Evolutionary conservation across 371 early-diverging fungal species (phyloP), one percentile per base, ranked within the genome.

Genomic region (Enterospora canceri): DNA sequence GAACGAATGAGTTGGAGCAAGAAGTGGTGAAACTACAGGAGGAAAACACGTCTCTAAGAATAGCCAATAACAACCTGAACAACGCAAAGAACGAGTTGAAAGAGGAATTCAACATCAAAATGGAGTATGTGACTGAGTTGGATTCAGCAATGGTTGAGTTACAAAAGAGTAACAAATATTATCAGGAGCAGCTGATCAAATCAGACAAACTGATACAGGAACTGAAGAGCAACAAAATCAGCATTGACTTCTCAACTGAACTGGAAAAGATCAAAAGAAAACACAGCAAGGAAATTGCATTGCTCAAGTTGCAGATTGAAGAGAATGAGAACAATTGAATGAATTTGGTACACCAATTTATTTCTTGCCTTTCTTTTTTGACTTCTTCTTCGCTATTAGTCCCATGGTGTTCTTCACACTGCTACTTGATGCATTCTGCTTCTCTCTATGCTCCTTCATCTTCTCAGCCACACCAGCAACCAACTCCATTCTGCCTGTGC

Each of bases 371-470:
- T 47, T 48, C 49, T 74, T 70, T 24, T 51, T 40, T n/a, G n/a
- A n/a, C 46, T 70, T 74, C 35, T 48, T 70, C 40, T 47, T 66
- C 24, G 67, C 34, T 15, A 74, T 64, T 18, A 74, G 34, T 28
- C 65, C 65, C 8, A 74, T 35, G 29, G 58, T 63, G 53, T 74
- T 74, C 31, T 59, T 57, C 15, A 70, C 66, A 23, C 62, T 59
- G n/a, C 61, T 58, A 4, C 35, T 29, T 24, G 40, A 30, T 23
- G 56, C 60, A 32, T 23, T 35, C 19, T 51, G 60, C 12, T 32
- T 18, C n/a, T 2, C 32, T 28, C 4, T 49, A 15, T 67, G 40
- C 1, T 23, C 12, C 19, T 65, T 70, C 2, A 55, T 74, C 23
- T 66, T n/a, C 8, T 19, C 40, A n/a, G 57, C 0, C 15, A 71